A percentile compares a stretch with the other conserved stretches of the same genome.
Evolutionary conservation across 192 early-diverging fungal species (phyloP).

Genomic region (Gaertneriomyces semiglobifer): DNA sequence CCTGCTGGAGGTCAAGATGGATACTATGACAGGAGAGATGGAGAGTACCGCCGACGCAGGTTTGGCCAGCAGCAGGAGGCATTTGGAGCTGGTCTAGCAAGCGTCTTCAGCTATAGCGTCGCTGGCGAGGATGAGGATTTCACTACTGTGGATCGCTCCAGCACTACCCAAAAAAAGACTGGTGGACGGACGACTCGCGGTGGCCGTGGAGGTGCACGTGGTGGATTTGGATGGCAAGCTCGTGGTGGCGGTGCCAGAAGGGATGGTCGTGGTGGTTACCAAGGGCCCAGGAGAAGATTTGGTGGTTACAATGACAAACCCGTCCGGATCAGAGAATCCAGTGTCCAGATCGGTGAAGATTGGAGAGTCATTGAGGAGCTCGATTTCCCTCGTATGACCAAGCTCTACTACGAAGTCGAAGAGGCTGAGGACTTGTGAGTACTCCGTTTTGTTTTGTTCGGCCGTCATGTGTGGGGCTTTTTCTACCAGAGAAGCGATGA

Average conservation of each 20-base stretch:
- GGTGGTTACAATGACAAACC: conserved; percentile 52
- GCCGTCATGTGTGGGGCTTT: conserved; percentile 16
- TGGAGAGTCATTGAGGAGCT: conserved; percentile 95
- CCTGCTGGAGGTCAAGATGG: conserved; percentile 55
- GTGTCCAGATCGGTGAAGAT: conserved; percentile 78
- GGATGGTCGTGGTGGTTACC: conserved; percentile 30
- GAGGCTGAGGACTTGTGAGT: conserved; percentile 79
- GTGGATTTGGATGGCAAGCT: conserved; percentile 16
- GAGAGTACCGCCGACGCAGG: conserved; percentile 19
- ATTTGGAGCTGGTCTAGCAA: conserved; percentile 79
- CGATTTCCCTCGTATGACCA: conserved; percentile 83
- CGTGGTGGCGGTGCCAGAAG: conserved; percentile 23
- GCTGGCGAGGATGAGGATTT: conserved; percentile 90
- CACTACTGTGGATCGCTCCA: conserved; percentile 82
- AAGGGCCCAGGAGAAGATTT: conserved; percentile 40
- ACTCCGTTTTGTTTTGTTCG: not conserved
- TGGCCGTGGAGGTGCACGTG: conserved; percentile 27
- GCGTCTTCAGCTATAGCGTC: conserved; percentile 83
- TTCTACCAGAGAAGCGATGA: conserved; percentile 13
- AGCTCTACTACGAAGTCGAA: conserved; percentile 74
- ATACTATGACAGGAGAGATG: conserved; percentile 20
- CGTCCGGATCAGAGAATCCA: conserved; percentile 78
- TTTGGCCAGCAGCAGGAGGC: conserved; percentile 47
- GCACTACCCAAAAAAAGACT: conserved; percentile 58
- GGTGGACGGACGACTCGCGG: conserved; percentile 27